Evolutionary conservation across 208 protist species (phyloP).

Genomic region (Leishmania gerbilli): DNA sequence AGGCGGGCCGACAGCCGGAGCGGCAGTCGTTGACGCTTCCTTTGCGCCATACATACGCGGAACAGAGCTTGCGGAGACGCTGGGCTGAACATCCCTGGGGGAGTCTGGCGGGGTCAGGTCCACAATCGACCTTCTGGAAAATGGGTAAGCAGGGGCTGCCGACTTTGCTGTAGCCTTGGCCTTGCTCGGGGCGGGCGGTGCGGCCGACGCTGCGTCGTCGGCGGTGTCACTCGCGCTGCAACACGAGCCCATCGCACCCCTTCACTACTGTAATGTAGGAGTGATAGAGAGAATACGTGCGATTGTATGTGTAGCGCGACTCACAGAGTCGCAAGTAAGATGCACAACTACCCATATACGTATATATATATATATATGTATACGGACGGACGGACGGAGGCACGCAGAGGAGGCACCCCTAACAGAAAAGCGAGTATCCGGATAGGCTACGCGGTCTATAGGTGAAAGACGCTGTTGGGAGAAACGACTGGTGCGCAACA

Average conservation of each 20-base stretch:
- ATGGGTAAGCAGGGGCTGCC: background rate
- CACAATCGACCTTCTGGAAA: background rate
- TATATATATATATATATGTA: background rate
- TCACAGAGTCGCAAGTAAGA: background rate
- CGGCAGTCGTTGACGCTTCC: background rate
- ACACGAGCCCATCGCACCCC: slow-evolving; percentile 11
- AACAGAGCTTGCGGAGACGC: background rate
- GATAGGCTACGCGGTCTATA: background rate
- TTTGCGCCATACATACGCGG: background rate
- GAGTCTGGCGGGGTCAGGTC: background rate
- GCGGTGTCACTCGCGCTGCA: slow-evolving; percentile 12
- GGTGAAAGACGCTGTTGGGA: background rate
- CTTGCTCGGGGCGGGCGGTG: background rate
- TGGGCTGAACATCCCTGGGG: background rate
- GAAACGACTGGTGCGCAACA: background rate
- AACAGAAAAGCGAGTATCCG: background rate
- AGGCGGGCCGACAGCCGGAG: background rate
- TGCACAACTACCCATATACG: background rate
- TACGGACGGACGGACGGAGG: background rate
- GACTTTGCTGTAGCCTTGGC: no score
- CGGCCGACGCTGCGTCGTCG: background rate
- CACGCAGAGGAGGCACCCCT: background rate
- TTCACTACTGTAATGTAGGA: background rate
- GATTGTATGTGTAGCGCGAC: background rate
- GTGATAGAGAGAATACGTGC: background rate